These are phyloP conservation scores for Coemansia sp. DNA, from an alignment of 192 early-diverging fungal genomes.

Conservation along the genomic window DNA sequence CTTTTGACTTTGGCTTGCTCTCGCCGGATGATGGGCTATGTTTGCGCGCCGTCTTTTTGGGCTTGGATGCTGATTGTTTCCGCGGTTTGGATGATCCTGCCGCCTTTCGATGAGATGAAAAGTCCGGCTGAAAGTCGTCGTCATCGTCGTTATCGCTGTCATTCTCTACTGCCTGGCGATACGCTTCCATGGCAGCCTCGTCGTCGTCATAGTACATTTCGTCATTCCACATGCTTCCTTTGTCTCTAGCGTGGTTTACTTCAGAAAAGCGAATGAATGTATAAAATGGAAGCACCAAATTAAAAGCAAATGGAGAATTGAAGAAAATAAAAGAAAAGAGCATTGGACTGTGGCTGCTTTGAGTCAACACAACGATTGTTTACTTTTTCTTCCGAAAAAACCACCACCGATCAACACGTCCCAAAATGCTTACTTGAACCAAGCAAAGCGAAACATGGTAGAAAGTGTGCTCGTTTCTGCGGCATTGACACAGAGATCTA, in stretches of 20 bases:
- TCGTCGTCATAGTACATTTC: slow-evolving; percentile 50
- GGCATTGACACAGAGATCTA: too few relatives aligned
- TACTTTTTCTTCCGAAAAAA: background rate
- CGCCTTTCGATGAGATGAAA: slow-evolving; percentile 6
- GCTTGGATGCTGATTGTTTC: background rate
- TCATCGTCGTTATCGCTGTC: slow-evolving; percentile 10
- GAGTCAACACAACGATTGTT: background rate
- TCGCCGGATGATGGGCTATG: background rate
- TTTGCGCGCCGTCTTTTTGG: slow-evolving; percentile 5
- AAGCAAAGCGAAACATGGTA: too few relatives aligned
- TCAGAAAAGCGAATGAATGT: background rate
- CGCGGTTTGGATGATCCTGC: slow-evolving; percentile 11
- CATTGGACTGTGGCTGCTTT: background rate
- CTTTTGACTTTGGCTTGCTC: slow-evolving; percentile 25
- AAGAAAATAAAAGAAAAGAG: too few relatives aligned
- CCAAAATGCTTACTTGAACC: too few relatives aligned
- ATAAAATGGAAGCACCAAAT: background rate
- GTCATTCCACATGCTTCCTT: slow-evolving; percentile 42
- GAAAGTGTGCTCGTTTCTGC: too few relatives aligned
- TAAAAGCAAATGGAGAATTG: background rate
- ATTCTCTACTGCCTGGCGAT: slow-evolving; percentile 21
- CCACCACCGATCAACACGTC: too few relatives aligned
- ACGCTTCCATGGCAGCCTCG: slow-evolving; percentile 51
- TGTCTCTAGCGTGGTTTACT: background rate
- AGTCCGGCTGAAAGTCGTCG: slow-evolving; percentile 39